Evolutionary conservation across 2,329 filamentous ascomycete species (phyloP), one percentile per base, ranked within the genome.

Genomic region (Xylariales sp.): DNA sequence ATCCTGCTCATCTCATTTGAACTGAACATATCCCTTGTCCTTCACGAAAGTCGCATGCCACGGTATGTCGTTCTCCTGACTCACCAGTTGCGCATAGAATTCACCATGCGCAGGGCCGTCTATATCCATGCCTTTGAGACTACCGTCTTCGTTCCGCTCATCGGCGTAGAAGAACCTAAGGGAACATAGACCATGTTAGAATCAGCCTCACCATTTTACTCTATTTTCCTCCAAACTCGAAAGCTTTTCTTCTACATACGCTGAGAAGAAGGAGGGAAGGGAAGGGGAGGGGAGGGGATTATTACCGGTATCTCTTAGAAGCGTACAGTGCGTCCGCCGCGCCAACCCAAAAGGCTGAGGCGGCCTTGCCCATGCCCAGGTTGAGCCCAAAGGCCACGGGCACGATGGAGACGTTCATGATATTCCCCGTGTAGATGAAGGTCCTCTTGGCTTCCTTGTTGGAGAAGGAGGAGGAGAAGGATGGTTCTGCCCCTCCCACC

Each of bases 351-450:
- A 60, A 61, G 2, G 62, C 59, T 1, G 56, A 57, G 15, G 60
- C 64, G 6, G 60, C 47, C 48, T 70, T 70, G 1, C 65, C 65
- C 10, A 65, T 49, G 4, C 67, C 67, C 11, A 62, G 45, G 32
- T 45, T 54, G 29, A 65, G 29, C 16, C 60, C 46, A 6, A 44
- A 21, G 1, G 57, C 46, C 5, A 63, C 37, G 5, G 59, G 52
- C 0, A 44, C 1, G n/a, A 51, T 34, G 13, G 29, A 38, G 2
- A 43, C 43, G 44, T 68, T 69, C 25, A 64, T 39, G 5, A 52
- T 52, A 40, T 70, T 69, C 11, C 66, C 67, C 2, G 66, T 69
- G 44, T 60, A 66, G 38, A 70, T 67, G 44, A 70, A 68, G 1
- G 61, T 57, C 45, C 60, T 66, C 19, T 59, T 57, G 12, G 47